phyloP scores from a whole-genome alignment of 495 filamentous ascomycete genomes.

The Penicillium desertorum region DNA sequence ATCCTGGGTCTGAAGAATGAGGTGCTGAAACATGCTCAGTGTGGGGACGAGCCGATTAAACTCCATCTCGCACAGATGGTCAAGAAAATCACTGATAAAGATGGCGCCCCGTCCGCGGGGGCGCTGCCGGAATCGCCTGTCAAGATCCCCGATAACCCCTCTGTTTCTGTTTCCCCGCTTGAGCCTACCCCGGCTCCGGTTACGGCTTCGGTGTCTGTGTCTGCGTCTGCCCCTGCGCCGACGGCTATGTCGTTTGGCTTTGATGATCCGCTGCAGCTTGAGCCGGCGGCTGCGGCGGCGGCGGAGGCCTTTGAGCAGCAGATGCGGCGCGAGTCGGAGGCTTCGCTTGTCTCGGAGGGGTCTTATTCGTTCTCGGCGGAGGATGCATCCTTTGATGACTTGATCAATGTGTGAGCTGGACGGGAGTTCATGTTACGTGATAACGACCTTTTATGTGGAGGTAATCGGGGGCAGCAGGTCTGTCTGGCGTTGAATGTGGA shows the following conservation, averaged over 20 bases:
- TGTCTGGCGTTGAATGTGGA: constrained; percentile 11
- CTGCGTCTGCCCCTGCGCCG: constrained; percentile 11
- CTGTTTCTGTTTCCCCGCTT: constrained; percentile 16
- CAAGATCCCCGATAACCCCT: constrained; percentile 9
- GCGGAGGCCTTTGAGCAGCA: constrained; percentile 30
- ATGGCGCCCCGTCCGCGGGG: constrained; percentile 10
- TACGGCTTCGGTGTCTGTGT: constrained; percentile 5
- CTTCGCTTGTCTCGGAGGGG: constrained; percentile 29
- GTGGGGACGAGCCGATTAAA: constrained; percentile 55
- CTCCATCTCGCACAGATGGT: constrained; percentile 50
- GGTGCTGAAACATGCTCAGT: constrained; percentile 59
- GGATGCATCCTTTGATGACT: constrained; percentile 33
- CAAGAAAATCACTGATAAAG: constrained; percentile 36
- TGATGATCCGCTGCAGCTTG: constrained; percentile 36
- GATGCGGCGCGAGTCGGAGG: constrained; percentile 35
- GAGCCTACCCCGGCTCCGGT: constrained; percentile 7
- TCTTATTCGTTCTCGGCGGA: constrained; percentile 36
- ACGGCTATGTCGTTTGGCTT: constrained; percentile 37
- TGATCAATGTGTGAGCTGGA: constrained; percentile 33
- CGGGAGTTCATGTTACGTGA: background rate
- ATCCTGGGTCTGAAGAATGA: constrained; percentile 55
- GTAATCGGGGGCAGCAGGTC: constrained; percentile 7
- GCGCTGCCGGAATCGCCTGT: constrained; percentile 2
- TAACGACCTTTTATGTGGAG: background rate
- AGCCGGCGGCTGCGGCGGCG: constrained; percentile 19